Conservation (phyloP, 495 filamentous ascomycete species). For the Talaromyces wortmannii region DNA sequence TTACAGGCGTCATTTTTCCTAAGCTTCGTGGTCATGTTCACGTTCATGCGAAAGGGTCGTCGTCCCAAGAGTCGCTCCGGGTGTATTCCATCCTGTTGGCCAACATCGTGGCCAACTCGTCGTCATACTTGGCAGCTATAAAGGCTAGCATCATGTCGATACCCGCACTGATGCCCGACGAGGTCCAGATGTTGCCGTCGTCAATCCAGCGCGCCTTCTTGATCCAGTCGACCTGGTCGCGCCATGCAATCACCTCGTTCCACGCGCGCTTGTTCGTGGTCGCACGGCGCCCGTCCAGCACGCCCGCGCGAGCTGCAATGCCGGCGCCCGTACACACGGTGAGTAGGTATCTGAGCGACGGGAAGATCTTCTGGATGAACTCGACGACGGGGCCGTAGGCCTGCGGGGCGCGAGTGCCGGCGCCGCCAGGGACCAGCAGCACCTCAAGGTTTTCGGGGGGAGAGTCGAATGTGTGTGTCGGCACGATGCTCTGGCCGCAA, state of each 20-base stretch:
- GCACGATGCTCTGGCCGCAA: constrained; percentile 1
- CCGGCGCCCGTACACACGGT: constrained; percentile 56
- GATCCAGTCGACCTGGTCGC: background rate
- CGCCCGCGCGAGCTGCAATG: constrained; percentile 43
- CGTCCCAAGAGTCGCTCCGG: constrained; percentile 2
- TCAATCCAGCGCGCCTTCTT: background rate
- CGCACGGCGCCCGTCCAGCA: constrained; percentile 51
- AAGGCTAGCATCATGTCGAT: constrained; percentile 21
- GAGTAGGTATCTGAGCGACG: constrained; percentile 36
- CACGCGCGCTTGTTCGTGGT: constrained; percentile 37
- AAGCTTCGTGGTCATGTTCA: too few species aligned
- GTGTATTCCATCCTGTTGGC: constrained; percentile 2
- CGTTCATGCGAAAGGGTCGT: constrained; percentile 1
- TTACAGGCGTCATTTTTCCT: too few species aligned
- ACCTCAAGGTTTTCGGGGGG: constrained; percentile 41
- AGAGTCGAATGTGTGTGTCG: constrained; percentile 2
- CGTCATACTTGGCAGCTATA: constrained; percentile 4
- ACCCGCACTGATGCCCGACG: constrained; percentile 17
- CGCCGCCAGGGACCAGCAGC: constrained; percentile 60
- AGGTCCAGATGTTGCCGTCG: constrained; percentile 13
- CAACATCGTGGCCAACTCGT: background rate
- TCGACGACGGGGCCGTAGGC: constrained; percentile 19
- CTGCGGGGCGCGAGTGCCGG: constrained; percentile 38
- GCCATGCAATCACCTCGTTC: background rate
- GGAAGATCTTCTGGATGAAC: constrained; percentile 29